Evolutionary conservation across 495 filamentous ascomycete species (phyloP), one percentile per base, ranked within the genome.

Genomic region (Penicillium crystallinum): DNA sequence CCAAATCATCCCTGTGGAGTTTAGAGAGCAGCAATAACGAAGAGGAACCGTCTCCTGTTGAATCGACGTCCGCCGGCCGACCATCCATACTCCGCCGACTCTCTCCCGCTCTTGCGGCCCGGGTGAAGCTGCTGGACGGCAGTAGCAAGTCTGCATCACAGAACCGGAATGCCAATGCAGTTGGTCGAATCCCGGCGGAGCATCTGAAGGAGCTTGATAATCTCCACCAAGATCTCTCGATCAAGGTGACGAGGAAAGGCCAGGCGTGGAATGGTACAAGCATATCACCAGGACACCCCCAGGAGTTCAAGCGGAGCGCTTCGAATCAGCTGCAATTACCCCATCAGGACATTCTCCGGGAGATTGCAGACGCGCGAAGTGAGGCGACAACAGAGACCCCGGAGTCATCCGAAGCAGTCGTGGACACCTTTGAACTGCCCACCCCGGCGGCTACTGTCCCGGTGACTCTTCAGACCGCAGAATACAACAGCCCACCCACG

Each of bases 151-250:
- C 30, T 50, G 65, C 58, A 17, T 72, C 61, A 49, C 68, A 65
- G 15, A 67, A 63, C 19, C 65, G 62, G 41, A 61, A 62, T 43
- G 63, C 68, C 48, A 77, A 79, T 42, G 61, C 75, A 51, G 76
- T 90, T 49, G 88, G 88, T 52, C 81, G 87, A 44, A 86, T 92
- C 11, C 83, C 87, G 6, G 82, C 89, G 68, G 79, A 85, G 49
- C 83, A 89, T 36, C 72, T 92, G 31, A 79, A 84, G 55, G 79
- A 83, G 51, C 73, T 89, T 22, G 85, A 89, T 56, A 77, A 72
- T 57, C 73, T 77, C 7, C 82, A 87, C 55, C 79, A 81, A 46
- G 68, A 77, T 47, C 71, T 74, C 55, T 83, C 83, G 6, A 67
- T 73, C 36, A 74, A 69, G 47, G 65, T 87, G 58, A 76, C 80